These are phyloP conservation scores for Syncephalastrum sp. DNA, from an alignment of 371 early-diverging fungal species.

Conservation along the genomic window DNA sequence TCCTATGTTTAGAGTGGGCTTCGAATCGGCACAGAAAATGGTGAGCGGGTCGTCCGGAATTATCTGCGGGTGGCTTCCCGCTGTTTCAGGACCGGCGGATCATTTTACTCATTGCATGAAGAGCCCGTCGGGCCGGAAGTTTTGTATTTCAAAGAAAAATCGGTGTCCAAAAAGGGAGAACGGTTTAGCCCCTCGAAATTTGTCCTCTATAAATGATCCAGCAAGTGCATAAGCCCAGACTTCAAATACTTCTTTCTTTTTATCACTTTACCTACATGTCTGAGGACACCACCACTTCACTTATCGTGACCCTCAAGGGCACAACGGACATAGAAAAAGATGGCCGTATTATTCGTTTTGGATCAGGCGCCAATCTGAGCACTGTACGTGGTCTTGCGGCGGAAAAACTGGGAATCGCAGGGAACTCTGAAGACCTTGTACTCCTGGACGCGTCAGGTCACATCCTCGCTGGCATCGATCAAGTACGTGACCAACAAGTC, in stretches of 20 bases:
- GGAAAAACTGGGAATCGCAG: constrained; percentile 24
- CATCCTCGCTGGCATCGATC: constrained; percentile 23
- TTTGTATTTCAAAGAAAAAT: no score
- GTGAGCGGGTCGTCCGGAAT: no score
- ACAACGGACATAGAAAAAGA: constrained; percentile 19
- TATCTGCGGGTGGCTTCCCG: no score
- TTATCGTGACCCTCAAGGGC: constrained; percentile 27
- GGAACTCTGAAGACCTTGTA: constrained; percentile 15
- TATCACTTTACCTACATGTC: constrained; percentile 11
- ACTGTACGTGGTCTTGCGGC: constrained; percentile 25
- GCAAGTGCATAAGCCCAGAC: no score
- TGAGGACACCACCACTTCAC: constrained; percentile 22
- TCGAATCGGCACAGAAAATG: no score
- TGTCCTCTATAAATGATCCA: no score
- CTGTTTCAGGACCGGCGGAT: no score
- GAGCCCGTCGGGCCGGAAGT: no score
- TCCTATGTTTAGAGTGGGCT: no score
- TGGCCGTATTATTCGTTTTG: constrained; percentile 23
- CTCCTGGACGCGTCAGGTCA: constrained; percentile 16
- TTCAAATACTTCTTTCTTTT: not conserved
- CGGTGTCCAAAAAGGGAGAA: no score
- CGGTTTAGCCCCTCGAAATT: no score
- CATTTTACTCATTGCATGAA: no score
- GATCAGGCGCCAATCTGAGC: constrained; percentile 24
- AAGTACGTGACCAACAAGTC: constrained; percentile 24